Evolutionary conservation across 2,329 filamentous ascomycete species (phyloP), one percentile per base, ranked within the genome.

Genomic region (Ophidiomyces ophidiicola): DNA sequence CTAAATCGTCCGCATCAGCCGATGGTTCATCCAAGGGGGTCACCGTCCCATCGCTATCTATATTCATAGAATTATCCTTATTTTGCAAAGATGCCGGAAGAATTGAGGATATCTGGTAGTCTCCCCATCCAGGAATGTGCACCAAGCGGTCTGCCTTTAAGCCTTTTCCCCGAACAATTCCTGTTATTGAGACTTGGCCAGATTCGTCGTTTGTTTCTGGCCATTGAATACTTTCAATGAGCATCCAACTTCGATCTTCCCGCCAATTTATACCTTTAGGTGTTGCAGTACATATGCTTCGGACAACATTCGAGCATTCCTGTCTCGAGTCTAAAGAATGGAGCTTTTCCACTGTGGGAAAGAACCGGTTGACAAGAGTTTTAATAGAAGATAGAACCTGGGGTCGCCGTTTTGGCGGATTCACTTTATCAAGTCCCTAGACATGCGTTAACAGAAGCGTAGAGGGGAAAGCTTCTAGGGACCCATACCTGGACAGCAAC

Each of bases 201-300:
- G 58, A 55, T 23, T 56, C 53, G 15, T 57, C 50, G 7, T 70
- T 69, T 3, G 63, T 68, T 19, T 74, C 69, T 7, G 75, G 71
- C 71, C 86, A 93, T 49, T 74, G 64, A 38, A 94, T 68, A 19
- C 87, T 74, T 48, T 98, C 90, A 3, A 88, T 76, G 42, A 94
- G 66, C 80, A 98, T 84, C 83, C 90, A 98, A 52, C 86, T 93
- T 50, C 90, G 74, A 48, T 94, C 85, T 37, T 98, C 90, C 51
- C 90, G 76, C 90, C 90, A 98, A 46, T 80, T 70, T n/a, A 98
- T 75, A 1, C 90, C 90, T 64, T 93, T 96, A 7, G 90, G 88
- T 30, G 81, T 86, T 24, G 82, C 85, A 47, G 79, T 94, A 68
- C 90, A 98, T 11, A 98, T 66, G 19, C 86, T 88, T 37, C 92